phyloP scores from a whole-genome alignment of 1,139 yeast genomes.

The Saccharomyces hybrid region DNA sequence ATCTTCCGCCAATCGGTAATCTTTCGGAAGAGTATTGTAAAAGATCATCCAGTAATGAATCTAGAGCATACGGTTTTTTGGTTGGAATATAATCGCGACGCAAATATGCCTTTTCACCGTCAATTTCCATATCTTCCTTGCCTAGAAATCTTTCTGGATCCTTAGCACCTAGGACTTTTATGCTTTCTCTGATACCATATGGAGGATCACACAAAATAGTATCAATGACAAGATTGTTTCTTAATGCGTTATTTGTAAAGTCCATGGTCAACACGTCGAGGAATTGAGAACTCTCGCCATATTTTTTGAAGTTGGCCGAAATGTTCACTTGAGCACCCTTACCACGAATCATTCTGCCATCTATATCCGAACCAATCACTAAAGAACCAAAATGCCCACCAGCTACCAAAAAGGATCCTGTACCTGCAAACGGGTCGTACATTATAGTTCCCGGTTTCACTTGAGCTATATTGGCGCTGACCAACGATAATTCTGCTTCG shows the following conservation, averaged over 20 bases:
- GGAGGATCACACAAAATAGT: conserved; percentile 95
- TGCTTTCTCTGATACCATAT: conserved; percentile 93
- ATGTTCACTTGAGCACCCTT: conserved; percentile 45
- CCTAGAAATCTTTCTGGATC: conserved; percentile 52
- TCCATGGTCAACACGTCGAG: conserved; percentile 87
- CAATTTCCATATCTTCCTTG: conserved; percentile 59
- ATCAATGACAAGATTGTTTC: conserved; percentile 57
- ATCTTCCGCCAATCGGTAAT: conserved; percentile 65
- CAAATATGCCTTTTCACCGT: conserved; percentile 72
- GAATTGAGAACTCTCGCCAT: conserved; percentile 49
- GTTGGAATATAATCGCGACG: conserved; percentile 86
- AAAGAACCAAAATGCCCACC: conserved; percentile 81
- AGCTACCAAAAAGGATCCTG: conserved; percentile 89
- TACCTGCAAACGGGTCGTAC: conserved; percentile 95
- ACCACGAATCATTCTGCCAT: conserved; percentile 75
- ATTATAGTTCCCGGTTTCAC: conserved; percentile 57
- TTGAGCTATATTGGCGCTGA: conserved; percentile 81
- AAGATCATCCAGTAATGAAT: conserved; percentile 67
- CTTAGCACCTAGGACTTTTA: conserved; percentile 84
- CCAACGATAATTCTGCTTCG: conserved; percentile 79
- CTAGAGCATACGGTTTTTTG: conserved; percentile 81
- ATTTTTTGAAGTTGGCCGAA: conserved; percentile 65
- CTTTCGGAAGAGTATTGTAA: conserved; percentile 64
- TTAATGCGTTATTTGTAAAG: conserved; percentile 81
- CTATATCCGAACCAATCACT: conserved; percentile 86